Percentiles rank a stretch among this genome's conserved stretches.
Evolutionary conservation across 805 yeast genomes (phyloP).

Genomic region (Isabelozyma gotoi): DNA sequence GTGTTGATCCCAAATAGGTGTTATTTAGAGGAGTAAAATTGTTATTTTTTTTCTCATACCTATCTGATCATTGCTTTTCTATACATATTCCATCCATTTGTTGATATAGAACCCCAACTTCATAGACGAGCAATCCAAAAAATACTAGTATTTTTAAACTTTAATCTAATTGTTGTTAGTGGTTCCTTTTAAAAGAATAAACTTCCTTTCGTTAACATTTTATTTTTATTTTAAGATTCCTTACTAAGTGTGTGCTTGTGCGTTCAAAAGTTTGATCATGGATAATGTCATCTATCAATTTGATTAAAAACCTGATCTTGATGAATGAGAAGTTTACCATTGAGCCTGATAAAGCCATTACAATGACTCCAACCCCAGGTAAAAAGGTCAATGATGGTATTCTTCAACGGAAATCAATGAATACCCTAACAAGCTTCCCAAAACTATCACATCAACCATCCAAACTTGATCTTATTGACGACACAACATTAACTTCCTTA

Average conservation of each 20-base stretch:
- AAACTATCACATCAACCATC: constrained; percentile 23
- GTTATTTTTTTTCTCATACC: background rate
- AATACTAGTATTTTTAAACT: too few species aligned
- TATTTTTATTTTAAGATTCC: too few species aligned
- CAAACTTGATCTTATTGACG: constrained; percentile 48
- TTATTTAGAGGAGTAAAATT: too few species aligned
- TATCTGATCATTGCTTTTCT: too few species aligned
- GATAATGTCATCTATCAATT: constrained; percentile 5
- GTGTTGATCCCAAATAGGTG: background rate
- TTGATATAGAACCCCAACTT: too few species aligned
- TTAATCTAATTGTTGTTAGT: background rate
- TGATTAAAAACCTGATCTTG: constrained; percentile 4
- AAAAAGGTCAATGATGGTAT: background rate
- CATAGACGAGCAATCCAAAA: too few species aligned
- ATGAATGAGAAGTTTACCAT: background rate
- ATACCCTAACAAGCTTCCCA: background rate
- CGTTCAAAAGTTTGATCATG: background rate
- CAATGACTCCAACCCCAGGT: background rate
- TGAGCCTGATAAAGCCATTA: constrained; percentile 12
- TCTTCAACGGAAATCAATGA: background rate
- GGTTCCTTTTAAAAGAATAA: too few species aligned
- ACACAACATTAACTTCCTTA: constrained; percentile 47
- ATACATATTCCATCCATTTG: too few species aligned
- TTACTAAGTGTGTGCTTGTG: background rate
- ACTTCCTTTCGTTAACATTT: too few species aligned